Base-by-base conservation (phyloP, 352 stramenopile genomes). In the Aphanomyces astaci region DNA sequence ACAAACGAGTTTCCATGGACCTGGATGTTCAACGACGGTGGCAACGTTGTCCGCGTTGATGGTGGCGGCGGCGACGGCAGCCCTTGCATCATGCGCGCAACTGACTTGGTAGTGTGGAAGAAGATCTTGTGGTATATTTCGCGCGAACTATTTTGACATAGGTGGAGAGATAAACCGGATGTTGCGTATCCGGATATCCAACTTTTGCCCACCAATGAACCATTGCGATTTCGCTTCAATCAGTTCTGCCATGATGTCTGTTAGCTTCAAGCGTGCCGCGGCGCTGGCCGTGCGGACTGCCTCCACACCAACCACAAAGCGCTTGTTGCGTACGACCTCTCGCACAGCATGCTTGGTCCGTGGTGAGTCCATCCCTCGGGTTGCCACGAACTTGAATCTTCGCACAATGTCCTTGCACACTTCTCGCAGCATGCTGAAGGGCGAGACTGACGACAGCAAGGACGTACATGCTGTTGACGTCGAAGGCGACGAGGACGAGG, bases 401-500 rank as follows among this genome's bases (percentile, higher is more conserved):
- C 36, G 36, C 36, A 15, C 36, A 15, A 43, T 43, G 36, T 7
- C 36, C 36, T 43, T 43, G 7, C 36, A 43, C 36, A 43, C 36
- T 43, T 43, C 36, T 43, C 36, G 36, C 36, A 43, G 36, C 15
- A 15, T 43, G 7, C 36, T 43, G 7, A 43, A 43, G 15, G 36
- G 25, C 56, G 67, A 62, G 0, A 36, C 13, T 17, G 39, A 59
- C 30, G 51, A 63, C 33, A 31, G 64, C 7, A 68, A 73, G 1
- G 59, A 71, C 1, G 63, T 68, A n/a, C n/a, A n/a, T n/a, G n/a
- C n/a, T n/a, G n/a, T n/a, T n/a, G n/a, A n/a, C n/a, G n/a, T n/a
- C n/a, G n/a, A n/a, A n/a, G 19, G 19, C 48, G 19, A 10, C 48
- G 19, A 55, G 48, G 28, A 64, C 28, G 51, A 73, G 30, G 56